Evolutionary conservation across 169 alveolate genomes (phyloP).

Genomic region (Plasmodium adleri): DNA sequence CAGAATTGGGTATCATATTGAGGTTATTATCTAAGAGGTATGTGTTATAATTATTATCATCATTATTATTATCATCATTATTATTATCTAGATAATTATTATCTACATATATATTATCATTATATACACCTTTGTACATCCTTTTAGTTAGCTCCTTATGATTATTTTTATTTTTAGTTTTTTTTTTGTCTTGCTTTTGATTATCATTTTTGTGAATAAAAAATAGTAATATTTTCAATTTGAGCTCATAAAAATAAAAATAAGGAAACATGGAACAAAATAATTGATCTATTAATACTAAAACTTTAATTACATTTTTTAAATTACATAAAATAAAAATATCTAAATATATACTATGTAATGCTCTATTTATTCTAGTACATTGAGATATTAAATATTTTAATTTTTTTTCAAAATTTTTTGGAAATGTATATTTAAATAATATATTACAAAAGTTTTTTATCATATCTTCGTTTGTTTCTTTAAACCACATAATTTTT

Average conservation of each 20-base stretch:
- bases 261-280: conserved; percentile 36
- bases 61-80: background rate
- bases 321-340: conserved; percentile 47
- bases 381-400: conserved; percentile 38
- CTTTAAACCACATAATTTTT: conserved; percentile 38
- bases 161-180: background rate
- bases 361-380: conserved; percentile 12
- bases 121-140: background rate
- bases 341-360: conserved; percentile 67
- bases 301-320: conserved; percentile 32
- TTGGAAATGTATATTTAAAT: conserved; percentile 17
- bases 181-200: background rate
- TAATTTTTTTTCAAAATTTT: conserved; percentile 12
- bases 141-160: background rate
- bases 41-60: background rate
- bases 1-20: too few species aligned
- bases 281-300: conserved; percentile 52
- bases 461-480: conserved; percentile 42
- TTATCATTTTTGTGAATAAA: conserved; percentile 12
- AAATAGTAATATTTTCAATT: conserved; percentile 42
- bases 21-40: too few species aligned
- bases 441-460: conserved; percentile 9
- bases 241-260: conserved; percentile 61
- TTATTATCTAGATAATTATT: conserved; percentile 7
- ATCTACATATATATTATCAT: conserved; percentile 1